Percentiles rank a stretch among this genome's conserved stretches.
Evolutionary conservation across 257 asterid genomes (phyloP).

Genomic region (Cynanchum wilfordii): DNA sequence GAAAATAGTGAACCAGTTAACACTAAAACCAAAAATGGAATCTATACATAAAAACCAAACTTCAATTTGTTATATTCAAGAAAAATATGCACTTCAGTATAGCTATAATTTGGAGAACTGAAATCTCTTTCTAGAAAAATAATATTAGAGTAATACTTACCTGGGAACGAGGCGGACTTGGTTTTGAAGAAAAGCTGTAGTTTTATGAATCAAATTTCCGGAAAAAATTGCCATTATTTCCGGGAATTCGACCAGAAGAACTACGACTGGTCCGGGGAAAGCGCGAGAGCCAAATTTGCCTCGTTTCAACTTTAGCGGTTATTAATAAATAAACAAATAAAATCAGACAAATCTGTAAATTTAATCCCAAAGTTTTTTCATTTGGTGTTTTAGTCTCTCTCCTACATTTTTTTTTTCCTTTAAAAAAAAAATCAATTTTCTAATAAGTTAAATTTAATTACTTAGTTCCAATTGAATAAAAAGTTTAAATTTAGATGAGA

Average conservation of each 20-base stretch:
- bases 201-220: conserved; percentile 34
- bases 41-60: not conserved
- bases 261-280: not conserved
- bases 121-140: not conserved
- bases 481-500: too few relatives aligned
- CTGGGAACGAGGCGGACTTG: conserved; percentile 39
- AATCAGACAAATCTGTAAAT: too few relatives aligned
- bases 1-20: not conserved
- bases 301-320: not conserved
- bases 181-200: conserved; percentile 37
- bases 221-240: conserved; percentile 31
- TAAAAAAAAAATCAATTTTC: too few relatives aligned
- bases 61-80: not conserved
- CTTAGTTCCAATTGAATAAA: too few relatives aligned
- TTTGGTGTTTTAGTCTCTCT: too few relatives aligned
- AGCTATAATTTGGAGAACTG: not conserved
- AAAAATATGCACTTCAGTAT: not conserved
- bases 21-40: not conserved
- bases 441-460: too few relatives aligned
- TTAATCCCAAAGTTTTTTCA: too few relatives aligned
- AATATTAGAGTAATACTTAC: conserved; percentile 28
- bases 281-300: not conserved
- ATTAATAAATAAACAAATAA: too few relatives aligned
- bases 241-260: conserved; percentile 8
- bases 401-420: too few relatives aligned